These are phyloP conservation scores for Whalleya microplaca DNA, from an alignment of 2,329 filamentous ascomycete species.

Conservation along the genomic window DNA sequence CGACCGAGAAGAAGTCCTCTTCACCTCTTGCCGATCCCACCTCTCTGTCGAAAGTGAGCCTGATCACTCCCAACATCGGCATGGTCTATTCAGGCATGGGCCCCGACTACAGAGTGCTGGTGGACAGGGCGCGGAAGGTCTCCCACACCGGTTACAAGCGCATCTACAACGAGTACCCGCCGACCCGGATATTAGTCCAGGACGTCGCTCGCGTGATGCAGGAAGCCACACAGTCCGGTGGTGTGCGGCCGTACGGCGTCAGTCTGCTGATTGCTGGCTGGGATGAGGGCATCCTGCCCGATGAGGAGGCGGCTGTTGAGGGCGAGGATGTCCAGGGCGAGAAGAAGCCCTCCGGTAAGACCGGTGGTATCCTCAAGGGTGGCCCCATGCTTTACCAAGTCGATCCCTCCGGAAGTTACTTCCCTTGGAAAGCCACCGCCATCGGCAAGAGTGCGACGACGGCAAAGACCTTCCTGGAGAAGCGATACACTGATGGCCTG, in stretches of 20 bases:
- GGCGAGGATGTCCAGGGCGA: slow-evolving; percentile 53
- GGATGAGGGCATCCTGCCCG: slow-evolving; percentile 95
- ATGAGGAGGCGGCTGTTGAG: slow-evolving; percentile 69
- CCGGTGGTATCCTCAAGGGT: slow-evolving; percentile 92
- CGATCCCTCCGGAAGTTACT: slow-evolving; percentile 98
- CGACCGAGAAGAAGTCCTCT: slow-evolving; percentile 99
- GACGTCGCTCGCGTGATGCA: slow-evolving; percentile 98
- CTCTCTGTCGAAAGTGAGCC: slow-evolving; percentile 94
- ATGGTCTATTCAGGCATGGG: slow-evolving; percentile 99
- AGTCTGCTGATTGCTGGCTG: slow-evolving; percentile 94
- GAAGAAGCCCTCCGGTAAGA: slow-evolving; percentile 81
- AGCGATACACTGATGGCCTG: slow-evolving; percentile 95
- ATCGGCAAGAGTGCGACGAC: slow-evolving; percentile 98
- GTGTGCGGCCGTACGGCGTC: slow-evolving; percentile 95
- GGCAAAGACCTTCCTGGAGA: slow-evolving; percentile 98
- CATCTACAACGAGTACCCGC: slow-evolving; percentile 99
- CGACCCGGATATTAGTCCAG: slow-evolving; percentile 97
- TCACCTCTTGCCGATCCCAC: slow-evolving; percentile 94
- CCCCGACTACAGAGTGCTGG: slow-evolving; percentile 94
- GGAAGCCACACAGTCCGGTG: slow-evolving; percentile 96
- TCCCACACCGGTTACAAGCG: slow-evolving; percentile 99
- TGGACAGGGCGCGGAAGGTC: slow-evolving; percentile 97
- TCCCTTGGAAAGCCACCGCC: slow-evolving; percentile 98
- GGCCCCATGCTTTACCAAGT: slow-evolving; percentile 98
- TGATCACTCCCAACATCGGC: slow-evolving; percentile 98